Base-by-base conservation (phyloP, 2,329 filamentous ascomycete species). In the Colletotrichum chlorophyti region DNA sequence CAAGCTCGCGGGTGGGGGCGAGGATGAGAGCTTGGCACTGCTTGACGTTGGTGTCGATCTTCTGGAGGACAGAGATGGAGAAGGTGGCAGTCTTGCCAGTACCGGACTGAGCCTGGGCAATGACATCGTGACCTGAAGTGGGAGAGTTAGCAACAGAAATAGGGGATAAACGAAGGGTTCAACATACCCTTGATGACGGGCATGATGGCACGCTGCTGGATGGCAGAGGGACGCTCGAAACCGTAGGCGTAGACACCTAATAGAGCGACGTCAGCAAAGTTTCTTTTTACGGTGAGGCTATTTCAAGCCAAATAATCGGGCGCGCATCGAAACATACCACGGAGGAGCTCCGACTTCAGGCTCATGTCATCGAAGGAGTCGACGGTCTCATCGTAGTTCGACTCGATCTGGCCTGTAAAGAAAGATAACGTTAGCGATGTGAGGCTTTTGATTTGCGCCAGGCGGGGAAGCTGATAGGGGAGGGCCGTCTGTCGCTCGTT, bases 1-100 rank as follows among this genome's bases (percentile, higher is more conserved):
- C 95, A 74, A 99, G 86, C 86, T 99, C 95, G 83, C 95, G 94
- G 72, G 95, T 99, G 69, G 95, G 95, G 65, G 95, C 94, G 67
- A 99, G 91, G 72, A 99, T 97, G 65, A 99, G 87, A 65, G 95
- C 96, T 89, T 99, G 95, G 87, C 92, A 97, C 74, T 91, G 88
- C 89, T 97, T 97, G 77, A 98, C 77, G 78, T 87, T 89, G 75
- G 91, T 86, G 83, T 99, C 95, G 80, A 99, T 91, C 88, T 97
- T 97, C 87, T 99, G 95, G 68, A 99, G 91, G 70, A 95, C 91
- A 71, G 93, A 97, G 82, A 99, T 96, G 72, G 95, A 98, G 89
- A 99, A 99, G 69, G 95, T 99, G 70, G 95, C 95, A 69, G 95
- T 99, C 88, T 99, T 99, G 83, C 95, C 95, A 77, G 95, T 99